phyloP scores from a whole-genome alignment of 306 rosid genomes.

The Ormosia emarginata region DNA sequence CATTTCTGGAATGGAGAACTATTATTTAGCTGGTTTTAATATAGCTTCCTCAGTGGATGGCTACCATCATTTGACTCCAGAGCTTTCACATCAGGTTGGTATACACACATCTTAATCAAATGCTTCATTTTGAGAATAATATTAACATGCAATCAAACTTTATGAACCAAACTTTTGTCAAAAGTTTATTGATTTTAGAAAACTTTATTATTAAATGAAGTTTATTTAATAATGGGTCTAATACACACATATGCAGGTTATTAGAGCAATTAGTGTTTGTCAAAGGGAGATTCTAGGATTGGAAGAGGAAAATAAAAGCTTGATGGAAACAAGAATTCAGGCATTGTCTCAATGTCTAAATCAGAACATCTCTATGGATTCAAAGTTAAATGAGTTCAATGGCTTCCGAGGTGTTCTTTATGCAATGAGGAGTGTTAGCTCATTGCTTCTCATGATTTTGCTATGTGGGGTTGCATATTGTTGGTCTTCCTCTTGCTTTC shows the following conservation, averaged over 20 bases:
- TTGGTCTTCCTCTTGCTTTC: conserved; percentile 48
- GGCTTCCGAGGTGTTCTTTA: conserved; percentile 68
- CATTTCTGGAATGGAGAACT: conserved; percentile 50
- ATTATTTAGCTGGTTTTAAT: conserved; percentile 27
- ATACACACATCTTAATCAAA: neutral
- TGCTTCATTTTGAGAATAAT: neutral
- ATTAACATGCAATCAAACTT: neutral
- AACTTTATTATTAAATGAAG: neutral
- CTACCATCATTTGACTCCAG: conserved; percentile 39
- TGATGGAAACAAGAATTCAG: conserved; percentile 56
- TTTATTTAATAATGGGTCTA: neutral
- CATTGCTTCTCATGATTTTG: conserved; percentile 56
- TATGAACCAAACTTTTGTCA: neutral
- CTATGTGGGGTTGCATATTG: conserved; percentile 52
- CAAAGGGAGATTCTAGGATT: conserved; percentile 52
- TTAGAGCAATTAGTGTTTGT: conserved; percentile 43
- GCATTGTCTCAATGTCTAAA: conserved; percentile 40
- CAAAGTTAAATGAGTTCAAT: conserved; percentile 56
- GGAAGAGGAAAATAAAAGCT: conserved; percentile 51
- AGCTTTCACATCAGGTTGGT: conserved; percentile 55
- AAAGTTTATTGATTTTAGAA: neutral
- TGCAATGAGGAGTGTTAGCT: conserved; percentile 57
- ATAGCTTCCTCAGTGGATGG: conserved; percentile 42
- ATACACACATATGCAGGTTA: conserved; percentile 25
- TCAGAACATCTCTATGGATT: conserved; percentile 28